A percentile compares a stretch with the other conserved stretches of the same genome.
These are phyloP conservation scores for Brachypodium distachyon DNA, from an alignment of 202 grass and related monocot genomes.

Conservation along the genomic window DNA sequence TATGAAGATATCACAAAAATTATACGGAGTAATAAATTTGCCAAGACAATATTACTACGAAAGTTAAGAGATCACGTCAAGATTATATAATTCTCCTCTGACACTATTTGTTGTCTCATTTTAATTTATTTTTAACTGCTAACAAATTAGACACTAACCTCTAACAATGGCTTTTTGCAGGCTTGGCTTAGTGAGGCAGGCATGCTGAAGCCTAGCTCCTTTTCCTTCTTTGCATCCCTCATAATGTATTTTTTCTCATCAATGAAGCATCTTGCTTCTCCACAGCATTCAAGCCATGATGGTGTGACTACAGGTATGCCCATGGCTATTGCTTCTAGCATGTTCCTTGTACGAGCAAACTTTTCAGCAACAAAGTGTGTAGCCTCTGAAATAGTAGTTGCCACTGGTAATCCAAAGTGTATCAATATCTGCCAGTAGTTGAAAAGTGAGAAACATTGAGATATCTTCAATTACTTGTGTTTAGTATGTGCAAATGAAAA, in stretches of 20 bases:
- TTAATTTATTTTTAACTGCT: constrained; percentile 2
- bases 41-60: not conserved
- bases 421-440: constrained; percentile 48
- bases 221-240: constrained; percentile 83
- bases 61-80: constrained; percentile 10
- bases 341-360: constrained; percentile 82
- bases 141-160: constrained; percentile 41
- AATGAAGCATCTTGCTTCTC: constrained; percentile 50
- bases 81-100: constrained; percentile 1
- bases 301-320: constrained; percentile 62
- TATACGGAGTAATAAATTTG: not conserved
- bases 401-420: constrained; percentile 43
- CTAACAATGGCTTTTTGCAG: constrained; percentile 38
- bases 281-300: constrained; percentile 78
- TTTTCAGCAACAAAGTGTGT: constrained; percentile 80
- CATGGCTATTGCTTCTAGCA: constrained; percentile 81
- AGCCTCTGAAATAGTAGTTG: constrained; percentile 49
- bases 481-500: not conserved
- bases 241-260: constrained; percentile 68
- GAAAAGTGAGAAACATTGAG: not conserved
- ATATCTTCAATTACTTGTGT: not conserved
- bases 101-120: not conserved
- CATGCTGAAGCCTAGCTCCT: constrained; percentile 75
- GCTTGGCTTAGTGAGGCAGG: constrained; percentile 47
- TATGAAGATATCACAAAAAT: not conserved